These are phyloP conservation scores for Cynanchum wilfordii DNA, from an alignment of 257 asterid species.

Conservation along the genomic window DNA sequence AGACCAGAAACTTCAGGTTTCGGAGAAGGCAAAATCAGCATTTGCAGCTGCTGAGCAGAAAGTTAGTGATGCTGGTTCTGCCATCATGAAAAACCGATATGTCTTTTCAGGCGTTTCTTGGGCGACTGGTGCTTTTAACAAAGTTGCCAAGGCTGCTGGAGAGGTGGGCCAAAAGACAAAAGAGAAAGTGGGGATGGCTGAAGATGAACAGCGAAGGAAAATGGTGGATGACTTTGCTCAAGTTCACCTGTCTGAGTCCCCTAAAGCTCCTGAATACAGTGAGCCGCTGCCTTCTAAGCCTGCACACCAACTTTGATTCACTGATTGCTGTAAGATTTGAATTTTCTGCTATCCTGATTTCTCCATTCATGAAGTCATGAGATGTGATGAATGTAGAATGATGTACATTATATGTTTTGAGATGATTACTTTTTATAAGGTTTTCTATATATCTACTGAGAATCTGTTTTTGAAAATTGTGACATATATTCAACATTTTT, in stretches of 20 bases:
- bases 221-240: constrained; percentile 82
- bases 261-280: constrained; percentile 46
- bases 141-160: constrained; percentile 79
- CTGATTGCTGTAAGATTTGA: constrained; percentile 16
- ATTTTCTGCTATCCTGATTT: constrained; percentile 13
- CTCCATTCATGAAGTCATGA: constrained; percentile 12
- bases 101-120: constrained; percentile 73
- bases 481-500: not conserved
- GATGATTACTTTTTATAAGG: constrained; percentile 11
- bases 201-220: constrained; percentile 76
- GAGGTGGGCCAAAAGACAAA: constrained; percentile 80
- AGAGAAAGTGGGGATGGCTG: constrained; percentile 74
- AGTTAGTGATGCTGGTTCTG: constrained; percentile 72
- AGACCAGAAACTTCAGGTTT: constrained; percentile 79
- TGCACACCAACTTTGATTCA: constrained; percentile 55
- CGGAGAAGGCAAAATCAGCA: constrained; percentile 85
- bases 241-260: constrained; percentile 77
- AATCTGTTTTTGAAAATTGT: constrained; percentile 2
- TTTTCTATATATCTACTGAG: not conserved
- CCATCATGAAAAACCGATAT: constrained; percentile 88
- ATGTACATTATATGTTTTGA: constrained; percentile 28
- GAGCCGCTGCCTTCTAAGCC: constrained; percentile 64
- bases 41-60: constrained; percentile 81
- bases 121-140: constrained; percentile 80
- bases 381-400: constrained; percentile 28